Conservation (phyloP, 1,139 yeast species). For the Nakaseomyces delphensis region DNA sequence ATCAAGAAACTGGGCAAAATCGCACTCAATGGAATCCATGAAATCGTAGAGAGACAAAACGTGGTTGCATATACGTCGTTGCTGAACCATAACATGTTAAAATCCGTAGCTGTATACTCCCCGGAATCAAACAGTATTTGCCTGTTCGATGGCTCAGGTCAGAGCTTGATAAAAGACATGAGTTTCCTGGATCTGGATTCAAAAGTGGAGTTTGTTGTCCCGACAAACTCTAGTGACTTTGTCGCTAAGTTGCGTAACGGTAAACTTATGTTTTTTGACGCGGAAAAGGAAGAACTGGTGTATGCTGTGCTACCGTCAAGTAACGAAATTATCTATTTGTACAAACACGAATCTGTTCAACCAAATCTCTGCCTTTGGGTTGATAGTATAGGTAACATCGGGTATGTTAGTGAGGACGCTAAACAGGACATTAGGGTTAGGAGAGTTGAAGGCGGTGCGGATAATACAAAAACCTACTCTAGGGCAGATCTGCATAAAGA, state of each 20-base stretch:
- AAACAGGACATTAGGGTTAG: slow-evolving; percentile 5
- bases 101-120: background rate
- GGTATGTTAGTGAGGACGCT: slow-evolving; percentile 4
- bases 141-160: background rate
- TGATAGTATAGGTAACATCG: slow-evolving; percentile 9
- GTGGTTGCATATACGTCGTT: background rate
- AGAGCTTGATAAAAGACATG: background rate
- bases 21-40: too few relatives aligned
- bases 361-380: slow-evolving; percentile 10
- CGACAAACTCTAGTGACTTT: background rate
- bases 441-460: background rate
- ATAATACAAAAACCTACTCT: slow-evolving; percentile 1
- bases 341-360: slow-evolving; percentile 1
- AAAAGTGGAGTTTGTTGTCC: background rate
- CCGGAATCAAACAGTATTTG: background rate
- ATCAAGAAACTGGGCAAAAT: too few relatives aligned
- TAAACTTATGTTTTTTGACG: background rate
- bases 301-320: background rate
- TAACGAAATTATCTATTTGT: slow-evolving; percentile 7
- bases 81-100: background rate
- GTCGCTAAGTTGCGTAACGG: background rate
- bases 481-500: slow-evolving; percentile 23
- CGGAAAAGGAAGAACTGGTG: background rate
- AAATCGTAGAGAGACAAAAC: too few relatives aligned
- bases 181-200: background rate